Percentiles rank a stretch among this genome's conserved stretches.
These are phyloP conservation scores for Bathelium albidoporum DNA, from an alignment of 495 filamentous ascomycete genomes.

Conservation along the genomic window DNA sequence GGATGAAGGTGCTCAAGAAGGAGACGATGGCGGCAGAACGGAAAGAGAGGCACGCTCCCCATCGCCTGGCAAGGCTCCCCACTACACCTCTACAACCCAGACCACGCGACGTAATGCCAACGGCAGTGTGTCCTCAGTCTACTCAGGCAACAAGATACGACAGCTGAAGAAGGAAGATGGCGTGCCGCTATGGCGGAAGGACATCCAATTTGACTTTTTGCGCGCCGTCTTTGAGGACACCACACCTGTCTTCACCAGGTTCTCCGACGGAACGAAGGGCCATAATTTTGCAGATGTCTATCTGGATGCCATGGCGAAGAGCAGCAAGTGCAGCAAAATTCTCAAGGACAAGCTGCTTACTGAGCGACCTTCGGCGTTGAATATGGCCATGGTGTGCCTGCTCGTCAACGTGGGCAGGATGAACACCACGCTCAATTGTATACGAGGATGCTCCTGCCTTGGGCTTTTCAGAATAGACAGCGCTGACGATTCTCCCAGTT, in stretches of 20 bases:
- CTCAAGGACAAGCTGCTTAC: slow-evolving; percentile 91
- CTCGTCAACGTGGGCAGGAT: slow-evolving; percentile 95
- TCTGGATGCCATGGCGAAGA: slow-evolving; percentile 95
- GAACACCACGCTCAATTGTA: slow-evolving; percentile 98
- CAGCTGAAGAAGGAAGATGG: slow-evolving; percentile 98
- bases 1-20: slow-evolving; percentile 17
- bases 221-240: slow-evolving; percentile 82
- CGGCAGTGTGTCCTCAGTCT: slow-evolving; percentile 56
- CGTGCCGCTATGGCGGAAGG: slow-evolving; percentile 89
- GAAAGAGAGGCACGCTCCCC: slow-evolving; percentile 34
- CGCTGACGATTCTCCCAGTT: slow-evolving; percentile 44
- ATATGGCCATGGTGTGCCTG: slow-evolving; percentile 98
- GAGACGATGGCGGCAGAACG: slow-evolving; percentile 32
- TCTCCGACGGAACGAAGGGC: slow-evolving; percentile 57
- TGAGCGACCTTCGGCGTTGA: slow-evolving; percentile 81
- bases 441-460: slow-evolving; percentile 13
- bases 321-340: slow-evolving; percentile 98
- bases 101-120: slow-evolving; percentile 57
- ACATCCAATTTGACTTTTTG: slow-evolving; percentile 96
- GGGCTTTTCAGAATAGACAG: background rate
- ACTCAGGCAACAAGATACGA: slow-evolving; percentile 84
- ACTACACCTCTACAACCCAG: slow-evolving; percentile 43
- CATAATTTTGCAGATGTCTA: slow-evolving; percentile 93
- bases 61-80: slow-evolving; percentile 35
- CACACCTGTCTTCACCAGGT: slow-evolving; percentile 76